phyloP scores from a whole-genome alignment of 805 yeast species.

The Tetrapisispora iriomotensis region DNA sequence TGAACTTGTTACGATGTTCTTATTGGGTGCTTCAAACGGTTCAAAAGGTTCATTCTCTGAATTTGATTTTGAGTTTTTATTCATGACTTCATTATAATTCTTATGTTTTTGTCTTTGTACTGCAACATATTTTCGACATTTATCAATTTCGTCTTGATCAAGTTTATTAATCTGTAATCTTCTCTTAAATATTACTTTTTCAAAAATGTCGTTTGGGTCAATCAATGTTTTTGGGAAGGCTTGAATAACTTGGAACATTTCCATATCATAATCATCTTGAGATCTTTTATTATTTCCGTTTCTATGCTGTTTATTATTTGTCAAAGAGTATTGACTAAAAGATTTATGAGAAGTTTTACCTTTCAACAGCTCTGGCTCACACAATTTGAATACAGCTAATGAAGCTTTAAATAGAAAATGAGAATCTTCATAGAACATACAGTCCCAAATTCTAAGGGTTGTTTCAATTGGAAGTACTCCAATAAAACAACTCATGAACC shows the following conservation, averaged over 20 bases:
- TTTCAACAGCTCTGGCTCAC: slow-evolving; percentile 52
- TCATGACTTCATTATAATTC: slow-evolving; percentile 15
- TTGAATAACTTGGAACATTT: slow-evolving; percentile 77
- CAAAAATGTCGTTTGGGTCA: slow-evolving; percentile 62
- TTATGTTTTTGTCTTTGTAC: slow-evolving; percentile 41
- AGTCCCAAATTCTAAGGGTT: slow-evolving; percentile 87
- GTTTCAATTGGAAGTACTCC: slow-evolving; percentile 86
- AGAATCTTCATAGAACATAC: slow-evolving; percentile 85
- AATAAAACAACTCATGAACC: slow-evolving; percentile 97
- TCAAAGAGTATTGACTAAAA: slow-evolving; percentile 6
- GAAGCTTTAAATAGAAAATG: slow-evolving; percentile 77
- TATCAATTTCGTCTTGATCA: slow-evolving; percentile 72
- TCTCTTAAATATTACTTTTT: slow-evolving; percentile 59
- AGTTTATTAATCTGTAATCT: slow-evolving; percentile 63
- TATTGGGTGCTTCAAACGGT: not conserved
- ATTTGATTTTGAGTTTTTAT: not conserved
- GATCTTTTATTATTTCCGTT: not conserved
- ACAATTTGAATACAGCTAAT: slow-evolving; percentile 63
- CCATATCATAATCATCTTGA: slow-evolving; percentile 40
- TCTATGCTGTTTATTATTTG: not conserved
- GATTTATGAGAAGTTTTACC: slow-evolving; percentile 13
- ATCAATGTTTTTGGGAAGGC: slow-evolving; percentile 62
- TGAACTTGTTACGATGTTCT: not conserved
- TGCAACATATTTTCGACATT: slow-evolving; percentile 69
- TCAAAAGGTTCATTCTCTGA: not conserved